Percentiles rank a stretch among this genome's conserved stretches.
These are phyloP conservation scores for Albugo laibachii DNA, from an alignment of 352 stramenopile genomes.

Conservation along the genomic window DNA sequence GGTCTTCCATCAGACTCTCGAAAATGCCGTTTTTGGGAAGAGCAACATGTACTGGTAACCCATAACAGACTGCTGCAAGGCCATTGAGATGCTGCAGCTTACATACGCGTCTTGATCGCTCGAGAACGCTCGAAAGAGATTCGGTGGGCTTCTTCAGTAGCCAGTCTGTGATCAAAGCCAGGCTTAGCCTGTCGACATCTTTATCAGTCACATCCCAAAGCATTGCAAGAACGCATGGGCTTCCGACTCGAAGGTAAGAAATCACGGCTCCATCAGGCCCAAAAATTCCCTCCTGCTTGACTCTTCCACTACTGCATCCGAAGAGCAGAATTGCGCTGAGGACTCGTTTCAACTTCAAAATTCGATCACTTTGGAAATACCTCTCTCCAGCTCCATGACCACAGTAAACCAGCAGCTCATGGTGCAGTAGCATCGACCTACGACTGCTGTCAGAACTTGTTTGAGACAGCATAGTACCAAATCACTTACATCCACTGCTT, in stretches of 20 bases:
- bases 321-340: constrained; percentile 87
- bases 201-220: constrained; percentile 98
- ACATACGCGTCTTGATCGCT: constrained; percentile 60
- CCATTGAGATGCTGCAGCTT: constrained; percentile 91
- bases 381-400: constrained; percentile 92
- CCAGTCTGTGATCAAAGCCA: constrained; percentile 35
- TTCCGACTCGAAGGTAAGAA: constrained; percentile 84
- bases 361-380: constrained; percentile 73
- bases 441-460: neutral
- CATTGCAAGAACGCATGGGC: constrained; percentile 92
- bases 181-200: constrained; percentile 91
- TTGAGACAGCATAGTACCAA: neutral
- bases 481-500: constrained; percentile 1
- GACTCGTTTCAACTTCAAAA: constrained; percentile 23
- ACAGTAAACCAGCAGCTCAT: constrained; percentile 92
- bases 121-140: constrained; percentile 50
- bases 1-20: too few relatives aligned
- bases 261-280: constrained; percentile 88
- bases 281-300: constrained; percentile 76
- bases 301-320: constrained; percentile 90
- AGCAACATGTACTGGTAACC: constrained; percentile 33
- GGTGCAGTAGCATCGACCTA: constrained; percentile 17
- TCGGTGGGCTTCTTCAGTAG: constrained; percentile 20
- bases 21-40: too few relatives aligned
- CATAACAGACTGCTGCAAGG: constrained; percentile 91